phyloP scores from a whole-genome alignment of 225 moss, liverwort and hornwort species.

The Polytrichum formosum region DNA sequence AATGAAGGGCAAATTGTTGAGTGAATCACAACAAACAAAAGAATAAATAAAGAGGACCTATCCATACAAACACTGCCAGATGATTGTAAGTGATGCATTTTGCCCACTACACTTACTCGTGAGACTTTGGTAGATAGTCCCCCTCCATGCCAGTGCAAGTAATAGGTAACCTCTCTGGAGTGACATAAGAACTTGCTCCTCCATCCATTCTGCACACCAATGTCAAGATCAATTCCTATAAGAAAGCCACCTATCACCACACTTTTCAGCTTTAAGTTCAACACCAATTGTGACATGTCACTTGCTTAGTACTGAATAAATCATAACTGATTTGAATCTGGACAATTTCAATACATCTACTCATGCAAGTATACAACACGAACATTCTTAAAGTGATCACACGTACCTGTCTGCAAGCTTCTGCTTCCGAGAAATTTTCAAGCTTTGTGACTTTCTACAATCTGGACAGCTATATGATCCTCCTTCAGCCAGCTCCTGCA shows the following conservation, averaged over 20 bases:
- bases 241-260: background rate
- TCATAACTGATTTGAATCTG: too few relatives aligned
- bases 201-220: conserved; percentile 39
- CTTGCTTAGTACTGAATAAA: too few relatives aligned
- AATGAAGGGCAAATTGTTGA: conserved; percentile 4
- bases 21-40: background rate
- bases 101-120: conserved; percentile 65
- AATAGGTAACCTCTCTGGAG: conserved; percentile 73
- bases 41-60: too few relatives aligned
- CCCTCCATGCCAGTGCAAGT: conserved; percentile 78
- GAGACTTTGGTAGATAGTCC: conserved; percentile 82
- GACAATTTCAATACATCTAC: too few relatives aligned
- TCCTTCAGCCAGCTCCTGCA: conserved; percentile 89
- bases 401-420: conserved; percentile 60
- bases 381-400: background rate
- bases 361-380: too few relatives aligned
- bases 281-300: background rate
- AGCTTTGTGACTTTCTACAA: conserved; percentile 71
- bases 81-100: too few relatives aligned
- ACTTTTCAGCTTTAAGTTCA: background rate
- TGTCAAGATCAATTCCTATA: background rate
- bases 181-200: conserved; percentile 39
- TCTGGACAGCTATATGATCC: conserved; percentile 87
- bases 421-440: conserved; percentile 59
- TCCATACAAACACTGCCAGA: too few relatives aligned